Evolutionary conservation across 1,139 yeast species (phyloP).

Genomic region (Nadsonia commutata): DNA sequence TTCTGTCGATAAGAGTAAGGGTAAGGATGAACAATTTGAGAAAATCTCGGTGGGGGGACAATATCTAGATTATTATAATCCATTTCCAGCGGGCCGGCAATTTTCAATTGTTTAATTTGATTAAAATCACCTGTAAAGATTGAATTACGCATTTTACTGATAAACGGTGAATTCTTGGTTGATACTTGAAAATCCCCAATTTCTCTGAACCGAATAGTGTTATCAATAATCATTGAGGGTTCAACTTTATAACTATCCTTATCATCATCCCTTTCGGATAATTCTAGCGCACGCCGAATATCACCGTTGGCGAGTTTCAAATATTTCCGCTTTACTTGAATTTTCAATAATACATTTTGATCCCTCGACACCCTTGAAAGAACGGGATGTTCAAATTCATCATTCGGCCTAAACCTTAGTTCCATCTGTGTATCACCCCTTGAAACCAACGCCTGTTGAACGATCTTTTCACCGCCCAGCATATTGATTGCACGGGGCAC

Average conservation of each 20-base stretch:
- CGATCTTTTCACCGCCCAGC: slow-evolving; percentile 56
- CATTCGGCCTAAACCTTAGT: slow-evolving; percentile 45
- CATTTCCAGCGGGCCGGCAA: slow-evolving; percentile 17
- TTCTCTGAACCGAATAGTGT: slow-evolving; percentile 62
- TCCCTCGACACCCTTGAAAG: slow-evolving; percentile 29
- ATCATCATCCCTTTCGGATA: neutral
- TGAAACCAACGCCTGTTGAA: slow-evolving; percentile 19
- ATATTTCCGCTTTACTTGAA: slow-evolving; percentile 52
- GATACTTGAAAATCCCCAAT: slow-evolving; percentile 78
- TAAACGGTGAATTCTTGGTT: slow-evolving; percentile 42
- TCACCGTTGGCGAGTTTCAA: slow-evolving; percentile 34
- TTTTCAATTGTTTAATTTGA: slow-evolving; percentile 23
- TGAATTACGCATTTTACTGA: slow-evolving; percentile 28
- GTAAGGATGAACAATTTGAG: slow-evolving; percentile 62
- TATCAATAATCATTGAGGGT: slow-evolving; percentile 26
- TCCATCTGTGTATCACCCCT: slow-evolving; percentile 31
- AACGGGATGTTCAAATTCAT: slow-evolving; percentile 74
- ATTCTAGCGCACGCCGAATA: slow-evolving; percentile 36
- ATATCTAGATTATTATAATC: slow-evolving; percentile 38
- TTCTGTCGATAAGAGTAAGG: slow-evolving; percentile 53
- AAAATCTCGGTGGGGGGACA: slow-evolving; percentile 79
- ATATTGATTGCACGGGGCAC: slow-evolving; percentile 47
- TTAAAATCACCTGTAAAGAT: slow-evolving; percentile 28
- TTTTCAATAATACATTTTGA: slow-evolving; percentile 55
- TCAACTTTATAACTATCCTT: slow-evolving; percentile 25